Base-by-base conservation (phyloP, 345 rosid species). In the Euphorbia tirucalli region DNA sequence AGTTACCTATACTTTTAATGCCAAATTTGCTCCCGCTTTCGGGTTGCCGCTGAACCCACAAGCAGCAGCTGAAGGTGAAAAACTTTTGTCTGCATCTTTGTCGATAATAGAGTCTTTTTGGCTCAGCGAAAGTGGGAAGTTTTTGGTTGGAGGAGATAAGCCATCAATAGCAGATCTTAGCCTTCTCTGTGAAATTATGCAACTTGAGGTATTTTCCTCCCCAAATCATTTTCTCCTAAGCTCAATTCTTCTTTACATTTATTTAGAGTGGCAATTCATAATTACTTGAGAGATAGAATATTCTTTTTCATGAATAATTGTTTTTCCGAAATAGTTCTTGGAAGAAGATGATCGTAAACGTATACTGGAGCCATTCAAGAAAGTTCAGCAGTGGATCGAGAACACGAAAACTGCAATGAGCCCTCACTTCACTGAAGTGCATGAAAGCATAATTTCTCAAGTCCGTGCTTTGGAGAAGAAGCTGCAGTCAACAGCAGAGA, bases 151-250 rank as follows among this genome's bases (percentile, higher is more conserved):
- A 56, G 80, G 86, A 71, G 85, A 85, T 78, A 90, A 88, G 71
- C 94, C 94, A 44, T 85, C 96, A 24, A 83, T 93, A 68, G 98
- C 96, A 54, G 98, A 90, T 82, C 87, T 91, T 57, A 88, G 90
- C 87, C 90, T 93, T 13, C 89, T 85, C 13, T 93, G 97, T 74
- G 93, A 91, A 74, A 74, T 90, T 73, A 87, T 80, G 90, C 96
- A 88, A 74, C 86, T 90, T 57, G 88, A 90, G 87, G 96, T 88
- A 75, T 56, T 8, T 16, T 27, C 22, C 16, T 16, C 31, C 13
- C 28, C 9, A 43, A 65, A 0, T 43, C 58, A 19, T 52, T 52
- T 52, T 52, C 58, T 25, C 5, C 54, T n/a, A n/a, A 11, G 50
- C 18, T 10, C 18, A 46, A 11, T 41, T 41, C 11, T 32, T 32